Base-by-base conservation (phyloP, 495 filamentous ascomycete genomes). In the Daldinia decipiens region DNA sequence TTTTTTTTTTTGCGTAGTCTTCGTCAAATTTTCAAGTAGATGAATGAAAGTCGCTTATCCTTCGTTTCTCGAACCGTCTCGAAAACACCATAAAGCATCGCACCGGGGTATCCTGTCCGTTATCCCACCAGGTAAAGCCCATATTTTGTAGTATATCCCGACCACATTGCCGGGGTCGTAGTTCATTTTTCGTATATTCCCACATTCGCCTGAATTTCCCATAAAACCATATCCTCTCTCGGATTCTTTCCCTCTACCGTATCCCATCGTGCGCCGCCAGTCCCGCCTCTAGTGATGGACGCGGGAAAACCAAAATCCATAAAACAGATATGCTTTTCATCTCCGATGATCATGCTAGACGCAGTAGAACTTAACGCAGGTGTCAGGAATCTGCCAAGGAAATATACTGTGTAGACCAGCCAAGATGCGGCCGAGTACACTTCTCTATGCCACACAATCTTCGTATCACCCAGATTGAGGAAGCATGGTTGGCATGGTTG, bases 401-500 rank as follows among this genome's bases (percentile, higher is more conserved):
- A 63, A 51, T 59, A 53, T 61, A 50, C 57, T 68, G 21, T 57
- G 67, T 55, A 62, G 53, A 70, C 53, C 52, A 34, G 12, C 61
- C 67, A 19, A 47, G 21, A 65, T 68, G 47, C 21, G 27, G 53
- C 24, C 43, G 13, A 34, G 26, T 39, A 58, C 47, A 61, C 13
- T 59, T 45, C 9, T 15, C 34, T 40, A 36, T 19, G 15, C 34
- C 17, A 24, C 9, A 19, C 17, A 39, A 58, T 19, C 1, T 15
- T 24, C 21, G 3, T 31, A 55, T 73, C 62, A 77, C 43, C 73
- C 75, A 6, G 75, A 77, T 47, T 76, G 75, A 12, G 75, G 71
- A 19, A 77, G 75, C 40, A 75, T 67, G 7, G 81, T 79, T 11
- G 83, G 70, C 65, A 79, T 70, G 11, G 81, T 80, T 13, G 83